Conservation (phyloP, 225 moss, liverwort and hornwort species). For the Sphagnum tenellum region DNA sequence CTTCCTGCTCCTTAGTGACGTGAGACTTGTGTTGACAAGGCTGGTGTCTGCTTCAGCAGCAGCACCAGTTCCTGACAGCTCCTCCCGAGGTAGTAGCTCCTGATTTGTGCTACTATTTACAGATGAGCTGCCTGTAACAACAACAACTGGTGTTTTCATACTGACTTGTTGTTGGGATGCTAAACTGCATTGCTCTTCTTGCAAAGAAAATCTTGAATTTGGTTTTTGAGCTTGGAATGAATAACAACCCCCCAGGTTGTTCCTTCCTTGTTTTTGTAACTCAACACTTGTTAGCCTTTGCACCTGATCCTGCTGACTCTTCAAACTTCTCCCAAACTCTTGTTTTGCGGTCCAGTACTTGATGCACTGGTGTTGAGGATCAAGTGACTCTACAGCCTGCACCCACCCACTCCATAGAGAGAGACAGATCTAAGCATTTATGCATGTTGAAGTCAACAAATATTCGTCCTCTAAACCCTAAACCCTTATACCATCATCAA, state of each 20-base stretch:
- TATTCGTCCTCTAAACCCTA: too few relatives aligned
- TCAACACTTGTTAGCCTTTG: conserved; percentile 7
- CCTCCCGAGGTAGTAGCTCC: background rate
- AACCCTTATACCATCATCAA: too few relatives aligned
- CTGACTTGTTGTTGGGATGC: background rate
- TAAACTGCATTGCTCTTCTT: background rate
- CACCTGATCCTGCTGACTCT: conserved; percentile 8
- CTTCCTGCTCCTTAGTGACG: background rate
- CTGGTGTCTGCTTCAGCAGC: too few relatives aligned
- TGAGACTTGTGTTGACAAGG: background rate
- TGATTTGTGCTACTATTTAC: conserved; percentile 14
- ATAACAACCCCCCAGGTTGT: background rate
- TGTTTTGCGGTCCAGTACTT: conserved; percentile 35
- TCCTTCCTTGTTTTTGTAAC: conserved; percentile 7
- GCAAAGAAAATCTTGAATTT: conserved; percentile 7
- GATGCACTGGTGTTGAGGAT: conserved; percentile 25
- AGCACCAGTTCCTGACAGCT: background rate
- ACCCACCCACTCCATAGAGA: background rate
- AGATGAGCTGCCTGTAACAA: conserved; percentile 19
- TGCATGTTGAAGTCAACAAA: too few relatives aligned
- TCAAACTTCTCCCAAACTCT: background rate
- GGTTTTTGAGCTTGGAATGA: conserved; percentile 7
- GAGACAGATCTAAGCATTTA: background rate
- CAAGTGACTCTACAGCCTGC: conserved; percentile 41
- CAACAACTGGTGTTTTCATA: conserved; percentile 14